These are phyloP conservation scores for Daucus carota DNA, from an alignment of 129 eudicot species.

Conservation along the genomic window DH1_v3.0 NC_030387.2:1065501-1066000, in stretches of 20 bases:
- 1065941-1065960: constrained; percentile 63
- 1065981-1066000: constrained; percentile 65
- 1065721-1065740: background rate
- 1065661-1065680: background rate
- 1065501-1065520: background rate
- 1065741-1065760: background rate
- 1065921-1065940: background rate
- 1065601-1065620: background rate
- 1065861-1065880: background rate
- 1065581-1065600: background rate
- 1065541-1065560: background rate
- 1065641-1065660: constrained; percentile 2
- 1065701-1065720: background rate
- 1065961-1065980: constrained; percentile 70
- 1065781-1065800: background rate
- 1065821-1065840: too few species aligned
- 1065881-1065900: background rate
- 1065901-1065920: background rate
- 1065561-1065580: background rate
- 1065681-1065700: background rate
- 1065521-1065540: constrained; percentile 2
- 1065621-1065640: background rate
- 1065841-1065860: background rate
- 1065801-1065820: too few species aligned
- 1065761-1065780: background rate